Evolutionary conservation across 345 rosid genomes (phyloP), one percentile per base, ranked within the genome.

Genomic region (Aquilaria malaccensis): DNA sequence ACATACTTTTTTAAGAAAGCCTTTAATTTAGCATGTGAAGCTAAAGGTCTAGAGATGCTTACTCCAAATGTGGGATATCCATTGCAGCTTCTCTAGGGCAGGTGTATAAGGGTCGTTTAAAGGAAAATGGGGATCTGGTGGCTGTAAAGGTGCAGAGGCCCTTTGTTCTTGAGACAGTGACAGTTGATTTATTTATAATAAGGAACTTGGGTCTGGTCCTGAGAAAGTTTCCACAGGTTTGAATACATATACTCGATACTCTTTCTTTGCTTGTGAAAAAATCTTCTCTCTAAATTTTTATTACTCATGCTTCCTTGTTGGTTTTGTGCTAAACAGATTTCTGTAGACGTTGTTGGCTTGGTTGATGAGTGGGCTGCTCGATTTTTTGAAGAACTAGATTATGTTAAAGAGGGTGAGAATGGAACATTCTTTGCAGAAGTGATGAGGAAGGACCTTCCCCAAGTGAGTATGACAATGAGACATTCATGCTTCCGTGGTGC

Each of bases 281-380:
- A 6, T n/a, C 13, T 33, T 61, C 37, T 48, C 55, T 56, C 63
- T 58, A 50, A 10, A 6, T 14, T 55, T 33, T 56, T n/a, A 55
- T 47, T 49, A 45, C 61, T 61, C 58, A 47, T 53, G 48, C 60
- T 9, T 59, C 32, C 45, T 50, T 54, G 22, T 67, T 54, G 3
- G 51, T 77, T 57, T 37, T 37, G 15, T 37, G 10, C 15, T 53
- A 65, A 50, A 49, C 74, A 89, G 98, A 72, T 93, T 53, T 82
- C 96, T 10, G n/a, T 89, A 57, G 97, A 93, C 72, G 87, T 93
- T 67, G 98, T 93, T 75, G 98, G 97, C 13, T 71, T 93, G 78
- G 97, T 93, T 72, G 98, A 93, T 80, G 98, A 93, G 79, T 93
- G 98, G 97, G 96, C 98, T 61, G 87, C 97, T 70, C 96, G 98